A percentile compares a stretch with the other conserved stretches of the same genome.
These are phyloP conservation scores for Amauroascus verrucosus DNA, from an alignment of 2,329 filamentous ascomycete genomes.

Conservation along the genomic window DNA sequence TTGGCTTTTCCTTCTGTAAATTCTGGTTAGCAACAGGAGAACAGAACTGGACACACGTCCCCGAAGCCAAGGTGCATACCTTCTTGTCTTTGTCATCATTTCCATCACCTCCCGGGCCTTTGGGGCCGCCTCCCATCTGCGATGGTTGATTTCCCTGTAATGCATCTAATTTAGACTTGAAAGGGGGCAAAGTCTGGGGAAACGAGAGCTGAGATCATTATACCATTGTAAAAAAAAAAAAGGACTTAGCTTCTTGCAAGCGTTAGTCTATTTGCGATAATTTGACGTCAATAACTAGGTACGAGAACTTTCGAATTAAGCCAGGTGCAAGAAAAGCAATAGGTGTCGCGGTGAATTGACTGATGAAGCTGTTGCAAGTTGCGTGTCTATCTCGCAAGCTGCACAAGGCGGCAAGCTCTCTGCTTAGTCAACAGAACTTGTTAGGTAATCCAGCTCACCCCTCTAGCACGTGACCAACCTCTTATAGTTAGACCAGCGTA, in stretches of 20 bases:
- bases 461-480: too few relatives aligned
- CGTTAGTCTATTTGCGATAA: neutral
- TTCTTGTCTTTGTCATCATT: constrained; percentile 91
- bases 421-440: too few relatives aligned
- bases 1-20: constrained; percentile 92
- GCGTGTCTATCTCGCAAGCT: too few relatives aligned
- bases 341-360: neutral
- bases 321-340: neutral
- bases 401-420: too few relatives aligned
- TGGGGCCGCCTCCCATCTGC: constrained; percentile 59
- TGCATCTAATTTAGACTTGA: neutral
- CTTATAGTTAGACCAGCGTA: too few relatives aligned
- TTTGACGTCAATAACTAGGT: neutral
- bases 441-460: too few relatives aligned
- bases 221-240: constrained; percentile 3
- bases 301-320: neutral
- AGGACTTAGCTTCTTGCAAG: neutral
- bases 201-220: neutral
- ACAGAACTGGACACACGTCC: neutral
- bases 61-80: constrained; percentile 39
- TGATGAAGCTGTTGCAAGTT: too few relatives aligned
- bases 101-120: constrained; percentile 50
- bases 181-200: neutral
- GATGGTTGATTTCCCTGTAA: constrained; percentile 53
- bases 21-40: constrained; percentile 19